Evolutionary conservation across 2,329 filamentous ascomycete species (phyloP), one percentile per base, ranked within the genome.

Genomic region (Exophiala spinifera): DNA sequence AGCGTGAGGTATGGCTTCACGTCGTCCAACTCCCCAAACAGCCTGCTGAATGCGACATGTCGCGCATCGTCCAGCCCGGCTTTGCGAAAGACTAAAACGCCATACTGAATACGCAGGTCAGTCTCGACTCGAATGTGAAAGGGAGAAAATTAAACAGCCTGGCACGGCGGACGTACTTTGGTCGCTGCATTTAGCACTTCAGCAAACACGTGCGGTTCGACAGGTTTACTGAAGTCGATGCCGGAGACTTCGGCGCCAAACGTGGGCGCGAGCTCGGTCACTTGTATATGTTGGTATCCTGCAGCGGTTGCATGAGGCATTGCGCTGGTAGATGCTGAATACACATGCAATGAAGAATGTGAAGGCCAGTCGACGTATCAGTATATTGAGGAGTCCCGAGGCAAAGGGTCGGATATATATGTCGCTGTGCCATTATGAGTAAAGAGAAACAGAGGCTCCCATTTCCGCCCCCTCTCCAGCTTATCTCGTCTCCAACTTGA

Each of bases 11-110:
- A 82, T 0, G 76, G 78, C 14, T 66, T 73, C 23, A 81, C 73
- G 62, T 82, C 76, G 66, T 84, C 81, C 0, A 83, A 74, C 15
- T 80, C 77, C 19, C 80, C 82, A 54, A 84, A 76, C 1, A 69
- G 70, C 1, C 63, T 60, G 13, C 76, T 75, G 63, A 84, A 80
- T 4, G 67, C 67, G 34, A 83, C 72, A 61, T 84, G 81, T 1
- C 68, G 56, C 6, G 70, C 71, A 62, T 84, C 80, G 52, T 75
- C 70, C 10, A 84, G 68, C 14, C 69, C 69, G 1, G 80, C 79
- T 13, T 72, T 64, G 36, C 78, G 77, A 64, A 82, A 77, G 19
- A 81, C 74, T 34, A 74, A 68, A 15, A 81, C 75, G 17, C 79
- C 80, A 60, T 82, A 80, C 77, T 81, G 45, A 23, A 31, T 31